Evolutionary conservation across 768 basidiomycete species (phyloP), one percentile per base, ranked within the genome.

Genomic region (Flagelloscypha sp.): DNA sequence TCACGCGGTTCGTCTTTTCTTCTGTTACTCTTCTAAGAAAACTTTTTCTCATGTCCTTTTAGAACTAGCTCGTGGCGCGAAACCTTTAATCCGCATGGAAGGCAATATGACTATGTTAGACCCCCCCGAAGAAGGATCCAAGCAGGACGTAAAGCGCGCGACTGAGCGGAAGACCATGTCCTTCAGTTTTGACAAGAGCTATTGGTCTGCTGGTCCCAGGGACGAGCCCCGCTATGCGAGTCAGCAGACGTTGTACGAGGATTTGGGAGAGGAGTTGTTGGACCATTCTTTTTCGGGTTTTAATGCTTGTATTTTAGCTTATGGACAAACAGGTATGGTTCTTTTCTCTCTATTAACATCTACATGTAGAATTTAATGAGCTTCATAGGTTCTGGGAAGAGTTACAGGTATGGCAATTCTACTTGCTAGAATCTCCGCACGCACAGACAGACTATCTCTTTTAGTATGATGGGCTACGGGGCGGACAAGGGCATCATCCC

Each of bases 231-330:
- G 71, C 10, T 98, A 97, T 53, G 93, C 90, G 47, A 88, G 84
- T 4, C 94, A 99, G 50, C 81, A 94, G 57, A 97, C 92, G 0
- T 65, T 98, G 39, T 97, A 88, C 58, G 79, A 90, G 47, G 94
- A 98, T 64, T 58, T 98, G 23, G 94, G 94, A 27, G 84, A 83
- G 58, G 94, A 97, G 52, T 61, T 99, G 35, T 66, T 99, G 48
- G 88, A 98, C 57, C 93, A 98, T 56, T 83, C 88, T 27, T 98
- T 99, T 62, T 65, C 84, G 23, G 94, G 94, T 19, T 98, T 95
- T 62, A 97, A 98, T 69, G 87, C 92, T 31, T 97, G 92, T 72
- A 95, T 99, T 61, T 72, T 99, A 55, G 94, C 95, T 59, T 98
- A 75, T 68, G 87, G 87, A 51, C 87, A 90, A 65, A 90, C 87